Evolutionary conservation across 1,284 basidiomycete genomes (phyloP).

Genomic region (Heterobasidion irregulare): DNA sequence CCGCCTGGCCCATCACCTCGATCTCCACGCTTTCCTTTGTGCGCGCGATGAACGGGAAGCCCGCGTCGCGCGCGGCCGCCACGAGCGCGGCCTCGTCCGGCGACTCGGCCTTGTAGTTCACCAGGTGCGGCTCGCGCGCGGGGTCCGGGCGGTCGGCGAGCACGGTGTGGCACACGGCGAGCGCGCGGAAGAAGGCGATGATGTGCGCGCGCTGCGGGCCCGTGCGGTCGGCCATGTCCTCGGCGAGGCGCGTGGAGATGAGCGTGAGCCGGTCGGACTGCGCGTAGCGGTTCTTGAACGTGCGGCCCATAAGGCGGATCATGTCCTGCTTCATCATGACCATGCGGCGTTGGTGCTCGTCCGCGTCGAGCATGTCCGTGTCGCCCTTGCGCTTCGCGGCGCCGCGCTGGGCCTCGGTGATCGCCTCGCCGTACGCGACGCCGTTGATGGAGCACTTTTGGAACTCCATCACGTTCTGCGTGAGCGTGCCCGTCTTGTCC

Average conservation of each 20-base stretch:
- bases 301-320: slow-evolving; percentile 65
- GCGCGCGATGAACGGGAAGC: slow-evolving; percentile 85
- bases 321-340: slow-evolving; percentile 67
- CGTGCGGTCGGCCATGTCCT: slow-evolving; percentile 60
- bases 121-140: slow-evolving; percentile 49
- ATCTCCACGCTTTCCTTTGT: slow-evolving; percentile 77
- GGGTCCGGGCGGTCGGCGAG: slow-evolving; percentile 71
- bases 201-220: slow-evolving; percentile 62
- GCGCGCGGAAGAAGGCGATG: slow-evolving; percentile 83
- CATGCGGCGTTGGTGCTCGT: slow-evolving; percentile 64
- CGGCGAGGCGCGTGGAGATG: slow-evolving; percentile 78
- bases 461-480: slow-evolving; percentile 98
- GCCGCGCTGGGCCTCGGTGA: slow-evolving; percentile 94
- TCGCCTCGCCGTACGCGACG: slow-evolving; percentile 82
- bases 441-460: slow-evolving; percentile 91
- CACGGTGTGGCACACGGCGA: slow-evolving; percentile 90
- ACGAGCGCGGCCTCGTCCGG: slow-evolving; percentile 95
- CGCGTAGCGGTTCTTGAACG: slow-evolving; percentile 88
- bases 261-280: slow-evolving; percentile 82
- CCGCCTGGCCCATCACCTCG: slow-evolving; percentile 84
- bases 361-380: slow-evolving; percentile 53
- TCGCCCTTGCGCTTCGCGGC: slow-evolving; percentile 80
- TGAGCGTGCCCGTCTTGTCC: slow-evolving; percentile 96
- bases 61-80: slow-evolving; percentile 84
- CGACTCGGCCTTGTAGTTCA: slow-evolving; percentile 94